These are phyloP conservation scores for Xerocomus nothofagi DNA, from an alignment of 1,284 basidiomycete genomes.

Conservation along the genomic window DNA sequence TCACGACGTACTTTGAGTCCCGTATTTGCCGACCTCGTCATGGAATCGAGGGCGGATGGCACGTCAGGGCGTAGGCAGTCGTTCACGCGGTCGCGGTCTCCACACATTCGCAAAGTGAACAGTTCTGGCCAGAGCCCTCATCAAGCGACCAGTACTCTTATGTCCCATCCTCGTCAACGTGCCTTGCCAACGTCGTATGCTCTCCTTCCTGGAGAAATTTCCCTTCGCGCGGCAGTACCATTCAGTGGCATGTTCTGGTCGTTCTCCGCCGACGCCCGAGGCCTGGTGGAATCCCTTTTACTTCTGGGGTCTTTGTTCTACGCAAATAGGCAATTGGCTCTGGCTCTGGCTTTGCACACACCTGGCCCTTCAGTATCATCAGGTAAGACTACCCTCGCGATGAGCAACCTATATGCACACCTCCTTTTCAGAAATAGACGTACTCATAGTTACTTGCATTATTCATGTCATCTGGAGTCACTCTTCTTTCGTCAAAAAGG, in stretches of 20 bases:
- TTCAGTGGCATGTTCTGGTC: slow-evolving; percentile 17
- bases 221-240: slow-evolving; percentile 20
- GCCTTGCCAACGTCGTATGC: slow-evolving; percentile 1
- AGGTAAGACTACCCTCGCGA: slow-evolving; percentile 25
- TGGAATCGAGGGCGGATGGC: slow-evolving; percentile 24
- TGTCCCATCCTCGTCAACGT: slow-evolving; percentile 29
- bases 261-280: slow-evolving; percentile 29
- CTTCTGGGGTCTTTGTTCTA: slow-evolving; percentile 34
- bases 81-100: slow-evolving; percentile 29
- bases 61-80: slow-evolving; percentile 18
- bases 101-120: slow-evolving; percentile 16
- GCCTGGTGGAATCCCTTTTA: slow-evolving; percentile 27
- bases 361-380: slow-evolving; percentile 17
- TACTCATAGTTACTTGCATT: slow-evolving; percentile 55
- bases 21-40: slow-evolving; percentile 12
- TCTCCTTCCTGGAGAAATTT: slow-evolving; percentile 30
- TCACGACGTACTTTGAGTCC: slow-evolving; percentile 22
- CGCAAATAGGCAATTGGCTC: slow-evolving; percentile 29
- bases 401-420: slow-evolving; percentile 7
- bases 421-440: slow-evolving; percentile 51
- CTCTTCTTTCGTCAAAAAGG: slow-evolving; percentile 40
- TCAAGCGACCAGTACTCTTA: slow-evolving; percentile 9
- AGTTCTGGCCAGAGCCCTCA: slow-evolving; percentile 23
- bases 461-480: slow-evolving; percentile 68
- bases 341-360: slow-evolving; percentile 5